Evolutionary conservation across 2,329 filamentous ascomycete genomes (phyloP), one percentile per base, ranked within the genome.

Genomic region (Trichoderma aggressivum): DNA sequence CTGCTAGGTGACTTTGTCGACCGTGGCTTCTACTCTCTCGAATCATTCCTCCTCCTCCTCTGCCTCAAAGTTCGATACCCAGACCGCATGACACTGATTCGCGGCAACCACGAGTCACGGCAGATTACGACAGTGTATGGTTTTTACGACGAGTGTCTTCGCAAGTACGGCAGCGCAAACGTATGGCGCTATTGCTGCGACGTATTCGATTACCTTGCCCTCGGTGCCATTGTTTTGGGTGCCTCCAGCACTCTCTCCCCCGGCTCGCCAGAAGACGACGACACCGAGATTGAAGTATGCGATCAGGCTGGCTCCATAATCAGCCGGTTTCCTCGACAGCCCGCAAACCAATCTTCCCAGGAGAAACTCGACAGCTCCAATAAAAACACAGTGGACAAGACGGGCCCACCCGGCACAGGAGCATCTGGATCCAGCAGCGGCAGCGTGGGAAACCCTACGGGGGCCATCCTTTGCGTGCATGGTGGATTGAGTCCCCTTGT

Each of bases 161-260:
- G 95, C 68, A 98, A 98, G 83, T 98, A 98, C 78, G 95, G 95
- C 72, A 97, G 92, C 79, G 94, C 95, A 47, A 98, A 98, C 77
- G 95, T 98, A 1, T 98, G 95, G 95, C 88, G 93, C 69, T 95
- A 98, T 79, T 99, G 94, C 84, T 98, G 94, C 82, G 96, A 99
- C 77, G 92, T 98, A 5, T 99, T 99, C 79, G 95, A 99, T 83
- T 98, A 98, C 81, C 89, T 99, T 26, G 94, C 94, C 6, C 88
- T 98, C 6, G 94, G 93, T 66, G 94, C 94, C 60, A 90, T 97
- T 74, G 93, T 96, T 7, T 88, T 97, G n/a, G 96, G 96, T 74
- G 94, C 96, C 83, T 86, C 92, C 81, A 84, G 91, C 86, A 81
- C 86, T 74, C 80, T 92, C 75, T 81, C 86, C 24, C 78, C 84